Evolutionary conservation across 2,329 filamentous ascomycete species (phyloP), one percentile per base, ranked within the genome.

Genomic region (Hypomyces perniciosus): DNA sequence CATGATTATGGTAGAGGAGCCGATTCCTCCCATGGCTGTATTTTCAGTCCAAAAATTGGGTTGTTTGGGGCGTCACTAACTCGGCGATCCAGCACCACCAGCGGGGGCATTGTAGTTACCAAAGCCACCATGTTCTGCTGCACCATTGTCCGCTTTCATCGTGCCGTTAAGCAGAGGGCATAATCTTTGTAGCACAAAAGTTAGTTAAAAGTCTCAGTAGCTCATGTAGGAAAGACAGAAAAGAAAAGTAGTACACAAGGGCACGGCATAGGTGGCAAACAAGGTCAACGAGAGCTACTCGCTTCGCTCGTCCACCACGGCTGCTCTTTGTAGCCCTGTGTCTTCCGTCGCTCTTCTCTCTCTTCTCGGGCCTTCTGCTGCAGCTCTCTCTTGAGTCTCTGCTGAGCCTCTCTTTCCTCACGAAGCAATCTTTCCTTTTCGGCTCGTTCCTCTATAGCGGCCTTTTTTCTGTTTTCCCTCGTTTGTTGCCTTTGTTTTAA

Each of bases 81-180:
- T 60, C n/a, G 68, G 68, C 37, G 68, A 71, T 48, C 64, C 66
- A 48, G 66, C 66, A 44, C 56, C 58, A 29, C 57, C 62, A 8
- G 62, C 48, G 6, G 69, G 68, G 13, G 72, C 71, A 46, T 69
- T 72, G 65, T 78, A 79, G 49, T 78, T 76, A 52, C 80, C 80
- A 65, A 83, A 83, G 6, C 79, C 77, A 49, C 78, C 76, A 54
- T 81, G 75, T 55, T 82, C 79, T 35, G 72, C 71, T n/a, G 72
- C 70, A 51, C 73, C 72, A 55, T 77, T 78, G 58, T 80, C 77
- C 37, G 73, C 71, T 57, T 86, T 85, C 74, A 86, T 86, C 31
- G 86, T 88, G 47, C 90, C 89, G 65, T 95, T 95, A 55, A 95
- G 84, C 67, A 93, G 76, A 44, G 89, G 89, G 67, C 89, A 95